Conservation (phyloP, 164 flowering plant species). For the Piper longum region DNA sequence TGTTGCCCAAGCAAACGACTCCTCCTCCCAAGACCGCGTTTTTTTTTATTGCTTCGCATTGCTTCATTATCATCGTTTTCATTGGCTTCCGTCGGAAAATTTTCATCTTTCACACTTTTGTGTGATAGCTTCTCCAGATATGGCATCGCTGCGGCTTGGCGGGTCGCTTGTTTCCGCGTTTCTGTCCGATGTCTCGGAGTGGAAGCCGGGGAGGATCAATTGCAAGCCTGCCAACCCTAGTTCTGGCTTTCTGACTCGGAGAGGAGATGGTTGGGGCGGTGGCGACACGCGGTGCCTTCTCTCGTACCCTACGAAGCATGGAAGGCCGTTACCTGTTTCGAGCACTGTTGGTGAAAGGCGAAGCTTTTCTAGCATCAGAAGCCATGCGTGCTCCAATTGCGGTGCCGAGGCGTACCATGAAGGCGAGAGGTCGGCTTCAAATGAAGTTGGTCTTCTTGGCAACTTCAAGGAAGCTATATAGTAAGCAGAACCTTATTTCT, state of each 20-base stretch:
- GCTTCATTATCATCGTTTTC: no score
- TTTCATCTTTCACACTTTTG: no score
- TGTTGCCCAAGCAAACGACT: no score
- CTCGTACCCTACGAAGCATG: not conserved
- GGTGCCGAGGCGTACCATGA: not conserved
- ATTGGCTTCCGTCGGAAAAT: no score
- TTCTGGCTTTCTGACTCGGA: not conserved
- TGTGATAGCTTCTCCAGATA: no score
- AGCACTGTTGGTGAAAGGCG: not conserved
- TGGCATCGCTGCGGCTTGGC: no score
- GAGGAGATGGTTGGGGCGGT: not conserved
- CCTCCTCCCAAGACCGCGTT: no score
- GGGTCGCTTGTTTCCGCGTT: no score
- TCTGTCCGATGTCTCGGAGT: no score
- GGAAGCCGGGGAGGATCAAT: no score
- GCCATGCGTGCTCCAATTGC: conserved; percentile 4
- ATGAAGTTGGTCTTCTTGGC: conserved; percentile 1
- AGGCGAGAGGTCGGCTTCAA: conserved; percentile 1
- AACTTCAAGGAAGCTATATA: not conserved
- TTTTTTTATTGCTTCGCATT: no score
- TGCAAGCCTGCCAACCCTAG: not conserved
- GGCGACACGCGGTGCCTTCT: not conserved
- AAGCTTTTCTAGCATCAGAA: not conserved
- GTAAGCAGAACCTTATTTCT: conserved; percentile 2
- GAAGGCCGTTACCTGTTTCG: not conserved